These are phyloP conservation scores for Trichophyton benhamiae DNA, from an alignment of 2,329 filamentous ascomycete genomes.

Conservation along the genomic window DNA sequence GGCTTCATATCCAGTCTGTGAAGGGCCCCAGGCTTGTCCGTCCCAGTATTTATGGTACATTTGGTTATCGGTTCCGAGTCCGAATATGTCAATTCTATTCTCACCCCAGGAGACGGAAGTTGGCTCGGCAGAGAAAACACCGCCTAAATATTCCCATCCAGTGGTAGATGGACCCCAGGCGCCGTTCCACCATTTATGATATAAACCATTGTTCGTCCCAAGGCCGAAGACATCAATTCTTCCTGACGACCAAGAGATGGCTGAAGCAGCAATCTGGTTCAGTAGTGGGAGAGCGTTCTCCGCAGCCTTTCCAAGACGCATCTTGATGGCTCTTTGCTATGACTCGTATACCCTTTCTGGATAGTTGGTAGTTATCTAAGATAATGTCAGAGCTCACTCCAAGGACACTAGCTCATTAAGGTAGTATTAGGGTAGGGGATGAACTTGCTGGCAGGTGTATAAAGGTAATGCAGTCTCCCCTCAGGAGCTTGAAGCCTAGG, in stretches of 20 bases:
- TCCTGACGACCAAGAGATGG: slow-evolving; percentile 12
- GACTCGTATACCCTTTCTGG: background rate
- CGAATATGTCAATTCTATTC: slow-evolving; percentile 22
- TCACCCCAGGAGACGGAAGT: slow-evolving; percentile 18
- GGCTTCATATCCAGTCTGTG: slow-evolving; percentile 9
- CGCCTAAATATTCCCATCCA: slow-evolving; percentile 23
- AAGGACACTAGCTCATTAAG: background rate
- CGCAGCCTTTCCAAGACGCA: slow-evolving; percentile 1
- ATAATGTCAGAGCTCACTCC: background rate
- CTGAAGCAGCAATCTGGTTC: slow-evolving; percentile 11
- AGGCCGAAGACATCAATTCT: slow-evolving; percentile 14
- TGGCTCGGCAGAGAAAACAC: slow-evolving; percentile 18
- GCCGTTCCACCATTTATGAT: slow-evolving; percentile 14
- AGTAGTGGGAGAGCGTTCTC: slow-evolving; percentile 11
- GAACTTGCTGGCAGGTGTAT: background rate
- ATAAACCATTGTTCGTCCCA: slow-evolving; percentile 13
- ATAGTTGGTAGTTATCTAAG: background rate
- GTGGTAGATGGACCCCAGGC: slow-evolving; percentile 12
- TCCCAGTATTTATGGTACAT: slow-evolving; percentile 22
- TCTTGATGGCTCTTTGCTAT: background rate
- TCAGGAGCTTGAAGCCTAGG: background rate
- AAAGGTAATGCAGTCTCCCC: too few relatives aligned
- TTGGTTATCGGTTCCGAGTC: slow-evolving; percentile 19
- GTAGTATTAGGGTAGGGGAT: too few relatives aligned
- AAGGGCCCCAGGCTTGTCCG: slow-evolving; percentile 11